Evolutionary conservation across 139 green algal species (phyloP).

Genomic region (Chlorella vulgaris): DNA sequence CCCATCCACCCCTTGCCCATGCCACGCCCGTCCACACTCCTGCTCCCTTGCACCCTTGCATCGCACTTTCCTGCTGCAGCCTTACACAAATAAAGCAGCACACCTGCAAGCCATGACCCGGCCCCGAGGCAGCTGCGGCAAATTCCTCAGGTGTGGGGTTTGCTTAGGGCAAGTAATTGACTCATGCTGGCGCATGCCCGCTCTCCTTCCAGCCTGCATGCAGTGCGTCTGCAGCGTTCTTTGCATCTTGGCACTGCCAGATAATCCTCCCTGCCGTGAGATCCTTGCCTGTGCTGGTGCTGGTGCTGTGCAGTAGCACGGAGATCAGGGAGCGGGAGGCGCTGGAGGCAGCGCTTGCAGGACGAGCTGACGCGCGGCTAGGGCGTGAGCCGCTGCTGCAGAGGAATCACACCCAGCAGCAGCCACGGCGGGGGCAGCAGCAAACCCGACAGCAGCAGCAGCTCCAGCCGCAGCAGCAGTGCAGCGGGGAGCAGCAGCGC

Average conservation of each 20-base stretch:
- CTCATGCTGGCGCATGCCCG: not conserved
- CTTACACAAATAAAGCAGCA: not conserved
- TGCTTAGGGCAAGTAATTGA: not conserved
- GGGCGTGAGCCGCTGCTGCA: not conserved
- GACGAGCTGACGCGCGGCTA: not conserved
- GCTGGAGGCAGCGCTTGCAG: not conserved
- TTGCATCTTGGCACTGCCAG: not conserved
- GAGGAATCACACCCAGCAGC: not conserved
- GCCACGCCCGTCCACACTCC: no score
- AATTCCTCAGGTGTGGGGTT: conserved; percentile 6
- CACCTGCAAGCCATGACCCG: not conserved
- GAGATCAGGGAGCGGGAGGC: not conserved
- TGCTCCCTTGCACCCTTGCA: no score
- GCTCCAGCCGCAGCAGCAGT: not conserved
- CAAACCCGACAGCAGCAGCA: not conserved
- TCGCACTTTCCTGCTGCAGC: not conserved
- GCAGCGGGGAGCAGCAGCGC: not conserved
- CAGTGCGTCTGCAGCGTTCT: no score
- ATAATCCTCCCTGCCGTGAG: no score
- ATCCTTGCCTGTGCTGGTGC: not conserved
- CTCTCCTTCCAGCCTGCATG: not conserved
- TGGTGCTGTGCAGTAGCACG: not conserved
- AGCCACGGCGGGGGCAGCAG: not conserved
- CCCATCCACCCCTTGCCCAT: no score
- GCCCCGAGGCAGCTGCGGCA: not conserved